Base-by-base conservation (phyloP, 495 filamentous ascomycete genomes). In the Neurospora sp. region DNA sequence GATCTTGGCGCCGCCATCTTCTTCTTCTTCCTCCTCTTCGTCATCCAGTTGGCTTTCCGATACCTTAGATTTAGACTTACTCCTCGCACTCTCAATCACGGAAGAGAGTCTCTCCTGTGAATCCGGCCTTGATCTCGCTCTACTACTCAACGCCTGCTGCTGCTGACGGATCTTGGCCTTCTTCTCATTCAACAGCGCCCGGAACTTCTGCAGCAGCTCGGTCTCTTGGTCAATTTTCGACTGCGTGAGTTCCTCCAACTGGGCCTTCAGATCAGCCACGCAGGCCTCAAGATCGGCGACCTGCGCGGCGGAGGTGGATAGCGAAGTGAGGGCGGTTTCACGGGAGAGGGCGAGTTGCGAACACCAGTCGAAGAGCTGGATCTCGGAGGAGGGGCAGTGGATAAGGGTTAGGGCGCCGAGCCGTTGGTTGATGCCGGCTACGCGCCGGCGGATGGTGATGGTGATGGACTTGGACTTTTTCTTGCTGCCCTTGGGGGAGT, bases 91-190 rank as follows among this genome's bases (percentile, higher is more conserved):
- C 27, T 61, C 53, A 35, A 61, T 61, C 22, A 61, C 22, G 0
- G 4, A 2, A 3, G 53, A 61, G 0, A 61, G 6, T 2, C 53
- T 12, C 4, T 61, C 53, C 1, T 16, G 53, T 12, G 22, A 35
- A 27, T 6, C 12, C 0, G 53, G 1, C 2, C 53, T 35, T 31
- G 53, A 2, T 1, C 53, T 35, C 7, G 4, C 53, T 16, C 53
- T 61, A 17, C 45, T 83, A 17, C 85, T 86, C 6, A 96, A 79
- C 9, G 94, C 75, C 22, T 90, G 86, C 74, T 93, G 90, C 78
- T 96, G 92, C 73, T 95, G 91, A 39, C 93, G 84, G 31, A 97
- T 95, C 81, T 96, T 96, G n/a, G 92, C 83, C 80, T 97, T 97
- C 81, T 97, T 97, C 76, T 90, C 89, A 74, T 97, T 97, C 0